Conservation (phyloP, 441 rosid species). For the Gossypium schwendimanii region DNA sequence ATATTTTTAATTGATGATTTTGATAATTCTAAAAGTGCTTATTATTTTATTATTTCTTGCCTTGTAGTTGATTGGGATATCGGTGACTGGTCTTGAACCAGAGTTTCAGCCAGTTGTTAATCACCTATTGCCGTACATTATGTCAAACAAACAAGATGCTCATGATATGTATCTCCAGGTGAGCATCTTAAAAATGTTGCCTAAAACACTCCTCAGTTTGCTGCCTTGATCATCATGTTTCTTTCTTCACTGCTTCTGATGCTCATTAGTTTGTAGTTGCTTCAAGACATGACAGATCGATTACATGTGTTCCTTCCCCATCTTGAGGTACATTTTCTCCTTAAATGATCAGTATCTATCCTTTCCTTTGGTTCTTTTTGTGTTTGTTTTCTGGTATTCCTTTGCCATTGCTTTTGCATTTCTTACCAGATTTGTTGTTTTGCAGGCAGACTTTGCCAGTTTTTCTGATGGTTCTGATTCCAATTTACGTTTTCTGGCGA, state of each 20-base stretch:
- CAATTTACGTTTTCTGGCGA: slow-evolving; percentile 59
- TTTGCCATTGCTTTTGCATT: not conserved
- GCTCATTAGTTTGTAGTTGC: slow-evolving; percentile 51
- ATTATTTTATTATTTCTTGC: slow-evolving; percentile 12
- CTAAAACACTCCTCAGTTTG: slow-evolving; percentile 10
- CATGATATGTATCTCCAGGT: slow-evolving; percentile 85
- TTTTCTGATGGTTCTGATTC: slow-evolving; percentile 58
- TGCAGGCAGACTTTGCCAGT: slow-evolving; percentile 55
- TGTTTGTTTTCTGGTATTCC: not conserved
- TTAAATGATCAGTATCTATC: not conserved
- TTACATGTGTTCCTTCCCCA: slow-evolving; percentile 74
- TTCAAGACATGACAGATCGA: slow-evolving; percentile 70
- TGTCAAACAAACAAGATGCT: slow-evolving; percentile 66
- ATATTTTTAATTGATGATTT: not conserved
- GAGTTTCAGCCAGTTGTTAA: slow-evolving; percentile 83
- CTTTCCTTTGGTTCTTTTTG: not conserved
- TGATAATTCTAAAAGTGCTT: not conserved
- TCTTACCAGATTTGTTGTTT: slow-evolving; percentile 13
- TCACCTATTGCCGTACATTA: slow-evolving; percentile 65
- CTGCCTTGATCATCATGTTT: slow-evolving; percentile 16
- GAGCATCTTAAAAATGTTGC: slow-evolving; percentile 13
- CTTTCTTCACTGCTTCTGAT: slow-evolving; percentile 30
- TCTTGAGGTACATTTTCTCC: slow-evolving; percentile 58
- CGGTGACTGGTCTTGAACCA: slow-evolving; percentile 70
- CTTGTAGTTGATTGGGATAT: slow-evolving; percentile 71